Conservation (phyloP, 352 stramenopile genomes). For the Pseudoperonospora humuli region DNA sequence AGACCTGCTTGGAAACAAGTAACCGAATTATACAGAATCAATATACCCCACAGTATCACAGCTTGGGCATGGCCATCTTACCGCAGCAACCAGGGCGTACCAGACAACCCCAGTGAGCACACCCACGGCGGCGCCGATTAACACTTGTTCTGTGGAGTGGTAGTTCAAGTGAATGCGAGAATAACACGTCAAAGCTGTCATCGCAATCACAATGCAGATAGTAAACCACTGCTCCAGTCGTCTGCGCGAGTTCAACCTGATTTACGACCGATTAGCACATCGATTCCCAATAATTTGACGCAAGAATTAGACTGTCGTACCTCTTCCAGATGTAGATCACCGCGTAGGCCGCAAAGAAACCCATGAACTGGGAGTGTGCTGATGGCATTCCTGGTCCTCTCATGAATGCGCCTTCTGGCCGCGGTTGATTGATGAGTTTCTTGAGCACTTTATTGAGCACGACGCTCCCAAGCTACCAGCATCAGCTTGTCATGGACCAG, state of each 20-base stretch:
- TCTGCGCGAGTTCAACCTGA: slow-evolving; percentile 44
- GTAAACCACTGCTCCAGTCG: slow-evolving; percentile 53
- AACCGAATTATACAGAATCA: background rate
- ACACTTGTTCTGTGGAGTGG: slow-evolving; percentile 68
- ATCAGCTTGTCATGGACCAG: background rate
- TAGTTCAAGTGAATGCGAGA: slow-evolving; percentile 76
- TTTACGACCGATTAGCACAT: background rate
- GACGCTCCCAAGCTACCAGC: slow-evolving; percentile 51
- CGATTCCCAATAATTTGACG: background rate
- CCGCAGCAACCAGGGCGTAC: slow-evolving; percentile 34
- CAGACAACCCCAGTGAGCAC: slow-evolving; percentile 36
- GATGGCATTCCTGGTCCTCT: slow-evolving; percentile 69
- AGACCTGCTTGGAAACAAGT: slow-evolving; percentile 20
- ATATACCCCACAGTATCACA: background rate
- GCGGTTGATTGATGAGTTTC: slow-evolving; percentile 57
- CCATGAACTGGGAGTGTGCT: slow-evolving; percentile 74
- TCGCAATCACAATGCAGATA: slow-evolving; percentile 36
- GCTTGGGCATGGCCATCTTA: slow-evolving; percentile 3
- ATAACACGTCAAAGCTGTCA: slow-evolving; percentile 51
- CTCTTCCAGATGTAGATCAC: slow-evolving; percentile 62
- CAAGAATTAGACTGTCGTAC: slow-evolving; percentile 13
- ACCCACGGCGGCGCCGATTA: slow-evolving; percentile 45
- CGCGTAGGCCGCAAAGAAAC: slow-evolving; percentile 69
- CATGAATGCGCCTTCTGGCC: slow-evolving; percentile 56
- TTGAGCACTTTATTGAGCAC: slow-evolving; percentile 77